A percentile compares a stretch with the other conserved stretches of the same genome.
These are phyloP conservation scores for Aureoboletus auriporus DNA, from an alignment of 768 basidiomycete species.

Conservation along the genomic window DNA sequence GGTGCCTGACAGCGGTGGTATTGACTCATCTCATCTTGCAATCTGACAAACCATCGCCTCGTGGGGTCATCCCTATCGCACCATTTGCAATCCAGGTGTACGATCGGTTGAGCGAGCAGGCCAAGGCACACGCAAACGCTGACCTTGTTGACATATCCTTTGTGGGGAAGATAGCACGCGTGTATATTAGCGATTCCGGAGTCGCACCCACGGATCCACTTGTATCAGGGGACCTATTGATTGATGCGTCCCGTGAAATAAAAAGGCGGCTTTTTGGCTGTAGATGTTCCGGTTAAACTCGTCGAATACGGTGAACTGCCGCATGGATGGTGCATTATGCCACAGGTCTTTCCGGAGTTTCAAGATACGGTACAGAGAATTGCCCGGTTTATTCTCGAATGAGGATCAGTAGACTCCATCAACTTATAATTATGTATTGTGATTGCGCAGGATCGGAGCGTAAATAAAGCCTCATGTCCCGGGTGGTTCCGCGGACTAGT, in stretches of 20 bases:
- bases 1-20: constrained; percentile 11
- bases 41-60: constrained; percentile 46
- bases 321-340: constrained; percentile 22
- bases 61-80: constrained; percentile 53
- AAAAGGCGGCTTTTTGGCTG: constrained; percentile 1
- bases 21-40: constrained; percentile 41
- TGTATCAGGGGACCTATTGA: constrained; percentile 15
- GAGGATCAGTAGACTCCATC: background rate
- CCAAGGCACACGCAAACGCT: background rate
- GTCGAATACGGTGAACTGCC: constrained; percentile 21
- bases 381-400: constrained; percentile 4
- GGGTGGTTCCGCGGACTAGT: no score
- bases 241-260: constrained; percentile 9
- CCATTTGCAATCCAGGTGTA: constrained; percentile 29
- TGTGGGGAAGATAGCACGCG: background rate
- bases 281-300: constrained; percentile 11
- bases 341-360: constrained; percentile 9
- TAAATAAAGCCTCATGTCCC: no score
- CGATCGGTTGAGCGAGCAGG: background rate
- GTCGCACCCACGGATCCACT: constrained; percentile 12
- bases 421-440: no score
- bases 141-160: background rate
- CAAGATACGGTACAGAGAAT: constrained; percentile 9
- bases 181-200: constrained; percentile 12
- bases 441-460: no score